Evolutionary conservation across 768 basidiomycete species (phyloP).

Genomic region (Strobilomyces confusus): DNA sequence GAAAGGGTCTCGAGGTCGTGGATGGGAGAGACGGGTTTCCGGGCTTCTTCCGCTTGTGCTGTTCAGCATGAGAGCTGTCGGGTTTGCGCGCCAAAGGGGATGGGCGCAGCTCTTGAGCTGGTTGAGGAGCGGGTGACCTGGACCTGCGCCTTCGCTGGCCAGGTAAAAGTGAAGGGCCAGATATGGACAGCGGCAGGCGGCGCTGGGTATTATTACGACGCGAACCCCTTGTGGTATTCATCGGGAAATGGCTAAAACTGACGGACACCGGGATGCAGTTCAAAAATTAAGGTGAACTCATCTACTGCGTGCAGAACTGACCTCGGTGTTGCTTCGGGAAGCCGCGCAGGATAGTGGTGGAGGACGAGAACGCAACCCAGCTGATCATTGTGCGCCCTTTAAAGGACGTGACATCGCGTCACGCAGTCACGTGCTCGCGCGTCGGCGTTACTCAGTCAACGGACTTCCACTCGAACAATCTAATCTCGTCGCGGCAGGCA

Average conservation of each 20-base stretch:
- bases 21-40: slow-evolving; percentile 13
- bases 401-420: slow-evolving; percentile 8
- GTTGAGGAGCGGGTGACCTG: slow-evolving; percentile 31
- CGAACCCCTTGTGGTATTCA: slow-evolving; percentile 25
- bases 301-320: neutral
- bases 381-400: slow-evolving; percentile 6
- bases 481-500: neutral
- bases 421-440: slow-evolving; percentile 18
- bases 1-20: slow-evolving; percentile 22
- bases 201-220: slow-evolving; percentile 27
- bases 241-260: slow-evolving; percentile 1
- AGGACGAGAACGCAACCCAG: neutral
- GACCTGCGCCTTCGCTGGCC: slow-evolving; percentile 32
- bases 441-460: no score
- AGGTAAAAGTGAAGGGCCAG: slow-evolving; percentile 13
- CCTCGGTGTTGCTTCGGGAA: neutral
- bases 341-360: slow-evolving; percentile 7
- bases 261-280: neutral
- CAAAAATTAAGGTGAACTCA: neutral
- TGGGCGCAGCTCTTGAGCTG: slow-evolving; percentile 15
- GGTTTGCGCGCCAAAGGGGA: slow-evolving; percentile 11
- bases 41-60: slow-evolving; percentile 31
- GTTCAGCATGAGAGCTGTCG: slow-evolving; percentile 22
- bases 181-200: slow-evolving; percentile 17
- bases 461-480: no score